Evolutionary conservation across 140 eudicot genomes (phyloP).

Genomic region (Flaveria floridana): DNA sequence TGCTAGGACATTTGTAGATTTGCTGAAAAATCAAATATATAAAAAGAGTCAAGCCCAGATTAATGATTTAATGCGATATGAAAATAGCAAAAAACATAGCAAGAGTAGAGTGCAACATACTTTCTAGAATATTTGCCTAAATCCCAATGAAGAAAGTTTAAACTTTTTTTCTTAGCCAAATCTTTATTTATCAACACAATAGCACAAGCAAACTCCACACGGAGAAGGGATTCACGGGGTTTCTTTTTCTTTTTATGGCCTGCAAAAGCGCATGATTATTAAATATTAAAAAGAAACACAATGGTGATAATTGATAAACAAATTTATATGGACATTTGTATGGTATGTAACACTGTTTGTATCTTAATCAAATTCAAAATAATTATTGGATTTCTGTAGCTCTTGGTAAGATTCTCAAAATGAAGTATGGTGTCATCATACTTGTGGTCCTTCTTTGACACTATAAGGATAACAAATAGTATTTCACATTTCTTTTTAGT

Average conservation of each 20-base stretch:
- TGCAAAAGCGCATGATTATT: constrained; percentile 14
- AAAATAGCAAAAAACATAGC: too few relatives aligned
- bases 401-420: constrained; percentile 72
- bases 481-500: too few relatives aligned
- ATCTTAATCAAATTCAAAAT: constrained; percentile 88
- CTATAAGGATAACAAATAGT: constrained; percentile 41
- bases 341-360: constrained; percentile 9
- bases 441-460: constrained; percentile 68
- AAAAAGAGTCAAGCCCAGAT: too few relatives aligned
- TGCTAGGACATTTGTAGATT: too few relatives aligned
- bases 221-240: constrained; percentile 57
- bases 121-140: too few relatives aligned
- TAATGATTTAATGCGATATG: too few relatives aligned
- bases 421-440: constrained; percentile 82
- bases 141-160: too few relatives aligned
- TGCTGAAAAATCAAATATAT: too few relatives aligned
- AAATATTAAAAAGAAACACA: constrained; percentile 6
- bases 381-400: constrained; percentile 92
- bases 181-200: too few relatives aligned
- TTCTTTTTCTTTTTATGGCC: constrained; percentile 41
- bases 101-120: too few relatives aligned
- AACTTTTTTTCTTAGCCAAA: too few relatives aligned
- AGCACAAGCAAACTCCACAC: too few relatives aligned
- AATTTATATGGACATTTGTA: not conserved
- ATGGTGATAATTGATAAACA: not conserved